Evolutionary conservation across 345 rosid species (phyloP).

Genomic region (Salix brachista): DNA sequence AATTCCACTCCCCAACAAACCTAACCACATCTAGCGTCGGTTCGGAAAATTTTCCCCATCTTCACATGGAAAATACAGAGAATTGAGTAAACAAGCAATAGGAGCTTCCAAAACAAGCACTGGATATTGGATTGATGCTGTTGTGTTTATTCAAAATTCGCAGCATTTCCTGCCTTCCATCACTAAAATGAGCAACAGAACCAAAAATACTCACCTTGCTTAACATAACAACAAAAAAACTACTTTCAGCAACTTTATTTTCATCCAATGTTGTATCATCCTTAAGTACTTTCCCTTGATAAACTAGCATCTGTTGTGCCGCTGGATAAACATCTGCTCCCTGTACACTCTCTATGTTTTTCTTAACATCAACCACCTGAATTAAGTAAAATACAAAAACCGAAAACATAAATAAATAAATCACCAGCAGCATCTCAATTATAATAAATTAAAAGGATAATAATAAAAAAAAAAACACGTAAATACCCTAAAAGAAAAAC

Average conservation of each 20-base stretch:
- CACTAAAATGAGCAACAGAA: background rate
- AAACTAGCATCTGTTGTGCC: slow-evolving; percentile 26
- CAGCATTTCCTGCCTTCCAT: background rate
- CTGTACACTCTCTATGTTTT: slow-evolving; percentile 22
- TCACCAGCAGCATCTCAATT: background rate
- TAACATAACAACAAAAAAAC: slow-evolving; percentile 29
- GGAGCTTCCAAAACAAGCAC: background rate
- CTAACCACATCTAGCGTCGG: background rate
- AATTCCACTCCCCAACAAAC: background rate
- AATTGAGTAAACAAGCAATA: background rate
- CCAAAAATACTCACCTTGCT: slow-evolving; percentile 16
- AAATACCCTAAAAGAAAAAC: background rate
- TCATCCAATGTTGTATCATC: slow-evolving; percentile 24
- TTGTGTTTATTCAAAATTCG: background rate
- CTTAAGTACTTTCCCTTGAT: slow-evolving; percentile 33
- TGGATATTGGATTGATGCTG: background rate
- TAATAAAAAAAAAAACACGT: background rate
- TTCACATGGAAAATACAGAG: background rate
- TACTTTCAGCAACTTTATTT: slow-evolving; percentile 27
- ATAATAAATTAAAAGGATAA: background rate
- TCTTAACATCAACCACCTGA: slow-evolving; percentile 28
- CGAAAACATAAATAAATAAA: background rate
- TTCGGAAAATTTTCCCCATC: background rate
- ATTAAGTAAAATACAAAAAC: background rate
- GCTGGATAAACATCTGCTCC: slow-evolving; percentile 26